Evolutionary conservation across 768 basidiomycete genomes (phyloP).

Genomic region (Hygrocybe punicea): DNA sequence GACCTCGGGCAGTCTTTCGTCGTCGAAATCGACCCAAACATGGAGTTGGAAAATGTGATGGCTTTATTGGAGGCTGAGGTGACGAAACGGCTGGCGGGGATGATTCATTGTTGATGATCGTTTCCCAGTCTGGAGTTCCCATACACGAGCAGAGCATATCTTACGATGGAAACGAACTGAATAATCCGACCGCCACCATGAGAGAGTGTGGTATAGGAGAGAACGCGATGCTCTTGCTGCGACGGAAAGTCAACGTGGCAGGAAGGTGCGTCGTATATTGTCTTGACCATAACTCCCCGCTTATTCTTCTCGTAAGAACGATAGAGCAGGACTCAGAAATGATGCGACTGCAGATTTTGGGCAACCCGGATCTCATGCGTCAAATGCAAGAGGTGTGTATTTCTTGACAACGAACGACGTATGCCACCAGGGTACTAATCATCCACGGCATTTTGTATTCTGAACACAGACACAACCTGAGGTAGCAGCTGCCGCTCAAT

Average conservation of each 20-base stretch:
- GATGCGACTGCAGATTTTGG: conserved; percentile 84
- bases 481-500: conserved; percentile 64
- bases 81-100: conserved; percentile 25
- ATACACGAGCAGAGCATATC: conserved; percentile 69
- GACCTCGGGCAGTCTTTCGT: conserved; percentile 61
- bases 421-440: neutral
- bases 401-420: neutral
- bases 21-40: conserved; percentile 83
- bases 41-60: conserved; percentile 91
- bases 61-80: conserved; percentile 96
- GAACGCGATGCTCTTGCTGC: conserved; percentile 63
- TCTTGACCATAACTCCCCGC: neutral
- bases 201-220: conserved; percentile 58
- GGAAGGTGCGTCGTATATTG: conserved; percentile 35
- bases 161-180: conserved; percentile 63
- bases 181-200: conserved; percentile 65
- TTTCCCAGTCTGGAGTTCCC: conserved; percentile 80
- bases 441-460: no score
- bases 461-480: conserved; percentile 70
- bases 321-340: conserved; percentile 83
- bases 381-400: conserved; percentile 62
- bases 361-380: conserved; percentile 76
- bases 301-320: conserved; percentile 40
- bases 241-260: conserved; percentile 52
- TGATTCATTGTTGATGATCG: neutral